Conservation (phyloP, 345 rosid genomes). For the Gossypium rotundifolium region DNA sequence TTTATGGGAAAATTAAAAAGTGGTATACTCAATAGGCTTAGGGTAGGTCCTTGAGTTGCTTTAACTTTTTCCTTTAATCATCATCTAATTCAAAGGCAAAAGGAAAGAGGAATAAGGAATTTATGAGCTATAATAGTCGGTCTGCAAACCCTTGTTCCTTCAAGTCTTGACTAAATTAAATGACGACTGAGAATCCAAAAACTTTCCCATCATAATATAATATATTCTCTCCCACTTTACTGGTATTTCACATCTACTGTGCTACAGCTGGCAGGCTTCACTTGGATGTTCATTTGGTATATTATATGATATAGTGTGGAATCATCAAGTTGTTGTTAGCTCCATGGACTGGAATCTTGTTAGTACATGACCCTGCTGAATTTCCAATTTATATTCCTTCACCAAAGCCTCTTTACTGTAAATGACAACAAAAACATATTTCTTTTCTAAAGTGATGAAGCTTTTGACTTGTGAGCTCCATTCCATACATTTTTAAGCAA, state of each 20-base stretch:
- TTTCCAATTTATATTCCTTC: neutral
- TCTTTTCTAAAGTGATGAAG: neutral
- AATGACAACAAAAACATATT: neutral
- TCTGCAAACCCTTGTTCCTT: slow-evolving; percentile 1
- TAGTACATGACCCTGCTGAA: neutral
- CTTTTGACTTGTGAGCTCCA: neutral
- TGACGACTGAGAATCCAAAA: slow-evolving; percentile 26
- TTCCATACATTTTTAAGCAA: neutral
- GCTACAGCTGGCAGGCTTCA: slow-evolving; percentile 12
- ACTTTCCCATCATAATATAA: neutral
- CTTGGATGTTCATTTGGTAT: no score
- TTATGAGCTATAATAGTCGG: slow-evolving; percentile 25
- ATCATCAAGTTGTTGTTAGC: neutral
- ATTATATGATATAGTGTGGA: neutral
- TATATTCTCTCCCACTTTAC: neutral
- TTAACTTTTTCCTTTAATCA: neutral
- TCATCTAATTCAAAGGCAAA: neutral
- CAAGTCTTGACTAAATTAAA: neutral
- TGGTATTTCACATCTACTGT: neutral
- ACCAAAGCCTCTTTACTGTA: neutral
- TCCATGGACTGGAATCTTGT: neutral
- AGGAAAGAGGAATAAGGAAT: neutral
- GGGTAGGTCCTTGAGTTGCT: neutral
- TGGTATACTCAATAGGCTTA: neutral
- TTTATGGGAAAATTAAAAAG: neutral